phyloP scores from a whole-genome alignment of 192 early-diverging fungal genomes.

The Coemansia biformis region DNA sequence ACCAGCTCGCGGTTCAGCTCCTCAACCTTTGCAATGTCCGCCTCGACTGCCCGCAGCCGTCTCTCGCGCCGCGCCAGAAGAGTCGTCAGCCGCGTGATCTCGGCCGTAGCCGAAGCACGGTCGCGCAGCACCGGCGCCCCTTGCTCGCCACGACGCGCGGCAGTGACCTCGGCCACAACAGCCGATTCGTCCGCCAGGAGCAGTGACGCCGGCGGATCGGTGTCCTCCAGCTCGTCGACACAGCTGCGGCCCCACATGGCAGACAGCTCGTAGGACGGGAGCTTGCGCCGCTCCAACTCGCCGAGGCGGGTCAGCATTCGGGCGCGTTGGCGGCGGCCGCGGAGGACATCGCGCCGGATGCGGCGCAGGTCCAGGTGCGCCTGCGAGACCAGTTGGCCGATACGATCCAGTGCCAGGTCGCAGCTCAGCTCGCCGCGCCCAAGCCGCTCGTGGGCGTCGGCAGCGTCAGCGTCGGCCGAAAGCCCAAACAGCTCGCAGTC shows the following conservation, averaged over 20 bases:
- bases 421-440: constrained; percentile 9
- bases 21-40: constrained; percentile 20
- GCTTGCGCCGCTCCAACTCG: constrained; percentile 29
- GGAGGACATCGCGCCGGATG: constrained; percentile 18
- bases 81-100: constrained; percentile 16
- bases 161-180: constrained; percentile 17
- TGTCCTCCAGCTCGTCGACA: constrained; percentile 20
- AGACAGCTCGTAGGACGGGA: constrained; percentile 43
- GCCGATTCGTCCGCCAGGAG: constrained; percentile 30
- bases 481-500: constrained; percentile 15
- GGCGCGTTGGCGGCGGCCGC: constrained; percentile 24
- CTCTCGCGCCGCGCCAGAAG: constrained; percentile 15
- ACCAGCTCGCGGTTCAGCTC: constrained; percentile 27
- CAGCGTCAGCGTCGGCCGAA: not conserved
- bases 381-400: constrained; percentile 21
- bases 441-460: not conserved
- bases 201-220: constrained; percentile 30
- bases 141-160: not conserved
- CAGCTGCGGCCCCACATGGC: constrained; percentile 30
- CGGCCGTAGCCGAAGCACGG: constrained; percentile 8
- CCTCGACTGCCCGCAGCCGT: constrained; percentile 6
- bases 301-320: constrained; percentile 38
- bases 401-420: constrained; percentile 31
- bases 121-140: constrained; percentile 8
- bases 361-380: constrained; percentile 28